phyloP scores from a whole-genome alignment of 257 asterid species.

The Echites panduratus region DNA sequence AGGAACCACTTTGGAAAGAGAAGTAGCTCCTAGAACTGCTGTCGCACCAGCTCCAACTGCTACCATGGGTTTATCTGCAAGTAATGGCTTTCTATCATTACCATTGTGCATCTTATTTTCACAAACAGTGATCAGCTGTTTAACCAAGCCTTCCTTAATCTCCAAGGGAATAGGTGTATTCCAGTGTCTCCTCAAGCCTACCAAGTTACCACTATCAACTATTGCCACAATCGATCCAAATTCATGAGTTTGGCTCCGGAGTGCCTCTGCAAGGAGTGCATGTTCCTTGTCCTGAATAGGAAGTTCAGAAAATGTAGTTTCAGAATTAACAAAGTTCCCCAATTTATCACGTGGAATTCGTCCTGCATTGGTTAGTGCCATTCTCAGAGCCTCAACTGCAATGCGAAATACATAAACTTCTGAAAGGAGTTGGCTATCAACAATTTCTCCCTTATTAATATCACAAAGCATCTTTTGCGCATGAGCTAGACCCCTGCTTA shows the following conservation, averaged over 20 bases:
- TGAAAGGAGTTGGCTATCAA: conserved; percentile 49
- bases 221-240: conserved; percentile 71
- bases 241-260: conserved; percentile 60
- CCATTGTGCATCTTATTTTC: conserved; percentile 27
- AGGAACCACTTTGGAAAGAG: conserved; percentile 74
- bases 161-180: conserved; percentile 52
- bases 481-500: conserved; percentile 62
- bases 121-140: conserved; percentile 40
- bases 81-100: conserved; percentile 36
- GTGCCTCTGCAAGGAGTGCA: conserved; percentile 76
- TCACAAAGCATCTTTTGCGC: conserved; percentile 75
- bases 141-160: conserved; percentile 56
- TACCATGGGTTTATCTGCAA: conserved; percentile 67
- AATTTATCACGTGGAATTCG: conserved; percentile 39
- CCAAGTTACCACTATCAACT: conserved; percentile 71
- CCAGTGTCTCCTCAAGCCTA: conserved; percentile 86
- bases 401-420: conserved; percentile 70
- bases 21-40: conserved; percentile 72
- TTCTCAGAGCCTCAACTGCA: conserved; percentile 85
- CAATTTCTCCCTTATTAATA: conserved; percentile 56
- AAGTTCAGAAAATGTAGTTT: conserved; percentile 50
- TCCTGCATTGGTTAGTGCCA: conserved; percentile 71
- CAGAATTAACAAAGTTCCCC: conserved; percentile 5
- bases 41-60: conserved; percentile 98
- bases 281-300: conserved; percentile 67